A percentile compares a stretch with the other conserved stretches of the same genome.
Evolutionary conservation across 495 filamentous ascomycete species (phyloP).

Genomic region (Penicillium flavigenum): DNA sequence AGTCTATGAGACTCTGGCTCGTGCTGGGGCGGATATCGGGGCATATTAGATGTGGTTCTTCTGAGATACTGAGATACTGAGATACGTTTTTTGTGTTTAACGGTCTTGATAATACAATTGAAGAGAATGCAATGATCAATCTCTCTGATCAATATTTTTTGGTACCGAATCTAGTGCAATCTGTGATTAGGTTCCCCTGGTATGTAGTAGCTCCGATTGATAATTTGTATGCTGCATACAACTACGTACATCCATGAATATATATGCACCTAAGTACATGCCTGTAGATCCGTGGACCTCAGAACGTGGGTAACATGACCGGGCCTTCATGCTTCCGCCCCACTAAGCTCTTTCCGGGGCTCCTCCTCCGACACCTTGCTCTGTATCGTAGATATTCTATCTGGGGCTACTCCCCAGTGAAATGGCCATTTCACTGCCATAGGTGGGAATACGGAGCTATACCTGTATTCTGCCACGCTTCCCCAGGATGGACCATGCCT

Average conservation of each 20-base stretch:
- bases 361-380: neutral
- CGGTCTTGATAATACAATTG: neutral
- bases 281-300: neutral
- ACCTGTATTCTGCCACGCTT: conserved; percentile 5
- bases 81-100: neutral
- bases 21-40: conserved; percentile 69
- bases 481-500: conserved; percentile 38
- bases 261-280: too few species aligned
- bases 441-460: neutral
- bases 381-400: neutral
- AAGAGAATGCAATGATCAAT: neutral
- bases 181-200: neutral
- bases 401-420: conserved; percentile 2
- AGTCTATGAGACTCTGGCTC: conserved; percentile 78
- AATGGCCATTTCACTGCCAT: conserved; percentile 7
- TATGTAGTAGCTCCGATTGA: neutral
- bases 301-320: neutral
- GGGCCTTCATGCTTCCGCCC: neutral
- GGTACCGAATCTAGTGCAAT: neutral
- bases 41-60: conserved; percentile 42
- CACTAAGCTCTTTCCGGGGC: conserved; percentile 1
- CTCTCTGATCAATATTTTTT: neutral
- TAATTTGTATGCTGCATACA: neutral
- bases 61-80: neutral
- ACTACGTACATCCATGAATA: too few species aligned